phyloP scores from a whole-genome alignment of 805 yeast species.

The Clavispora santaluciae region DNA sequence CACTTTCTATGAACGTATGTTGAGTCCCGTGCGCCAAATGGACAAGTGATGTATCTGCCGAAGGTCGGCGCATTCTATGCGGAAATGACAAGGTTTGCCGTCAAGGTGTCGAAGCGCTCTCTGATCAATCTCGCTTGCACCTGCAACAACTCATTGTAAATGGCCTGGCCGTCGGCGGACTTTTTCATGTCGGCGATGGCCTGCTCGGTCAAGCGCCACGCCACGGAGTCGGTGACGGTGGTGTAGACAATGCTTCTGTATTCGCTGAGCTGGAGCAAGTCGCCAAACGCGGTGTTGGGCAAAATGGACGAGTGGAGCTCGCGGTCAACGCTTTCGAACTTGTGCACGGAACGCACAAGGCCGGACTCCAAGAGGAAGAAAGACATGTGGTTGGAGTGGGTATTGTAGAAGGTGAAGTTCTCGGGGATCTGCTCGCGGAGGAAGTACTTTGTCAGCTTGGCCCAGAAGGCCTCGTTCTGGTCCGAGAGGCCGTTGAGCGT shows the following conservation, averaged over 20 bases:
- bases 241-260: slow-evolving; percentile 44
- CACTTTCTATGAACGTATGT: too few relatives aligned
- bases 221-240: slow-evolving; percentile 56
- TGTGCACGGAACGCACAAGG: slow-evolving; percentile 31
- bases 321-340: slow-evolving; percentile 34
- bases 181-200: slow-evolving; percentile 42
- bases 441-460: slow-evolving; percentile 50
- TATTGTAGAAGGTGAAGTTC: slow-evolving; percentile 44
- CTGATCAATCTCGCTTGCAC: slow-evolving; percentile 60
- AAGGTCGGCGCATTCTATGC: too few relatives aligned
- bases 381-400: slow-evolving; percentile 42
- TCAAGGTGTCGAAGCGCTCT: slow-evolving; percentile 67
- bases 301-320: slow-evolving; percentile 44
- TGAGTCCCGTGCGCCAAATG: too few relatives aligned
- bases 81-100: slow-evolving; percentile 70
- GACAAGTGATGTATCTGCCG: too few relatives aligned
- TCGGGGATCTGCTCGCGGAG: slow-evolving; percentile 43
- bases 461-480: slow-evolving; percentile 55
- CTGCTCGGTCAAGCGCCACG: slow-evolving; percentile 61
- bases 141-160: slow-evolving; percentile 60
- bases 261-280: slow-evolving; percentile 30
- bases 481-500: slow-evolving; percentile 58
- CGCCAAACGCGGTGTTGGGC: slow-evolving; percentile 76
- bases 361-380: slow-evolving; percentile 54
- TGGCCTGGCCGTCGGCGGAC: slow-evolving; percentile 40